Conservation (phyloP, 2,329 filamentous ascomycete species). For the Colletotrichum navitas region DNA sequence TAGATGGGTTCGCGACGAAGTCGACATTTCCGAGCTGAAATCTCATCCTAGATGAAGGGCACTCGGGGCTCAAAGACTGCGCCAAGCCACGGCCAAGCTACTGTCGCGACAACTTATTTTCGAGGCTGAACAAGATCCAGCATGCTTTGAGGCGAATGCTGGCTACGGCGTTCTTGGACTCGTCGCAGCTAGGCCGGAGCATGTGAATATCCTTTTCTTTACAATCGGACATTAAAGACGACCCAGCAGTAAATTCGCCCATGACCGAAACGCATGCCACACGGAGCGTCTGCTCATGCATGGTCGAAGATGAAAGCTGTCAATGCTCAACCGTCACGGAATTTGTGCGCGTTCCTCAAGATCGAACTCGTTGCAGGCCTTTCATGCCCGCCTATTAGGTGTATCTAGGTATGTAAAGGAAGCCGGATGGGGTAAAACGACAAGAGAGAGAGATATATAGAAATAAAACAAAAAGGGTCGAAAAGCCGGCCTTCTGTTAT, state of each 20-base stretch:
- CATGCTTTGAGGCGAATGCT: conserved; percentile 13
- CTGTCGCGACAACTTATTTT: not conserved
- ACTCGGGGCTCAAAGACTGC: conserved; percentile 8
- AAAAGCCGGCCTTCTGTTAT: not conserved
- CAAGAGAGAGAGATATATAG: too few relatives aligned
- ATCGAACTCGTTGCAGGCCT: not conserved
- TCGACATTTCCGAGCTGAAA: conserved; percentile 15
- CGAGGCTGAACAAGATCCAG: conserved; percentile 7
- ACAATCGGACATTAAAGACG: not conserved
- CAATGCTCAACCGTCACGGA: not conserved
- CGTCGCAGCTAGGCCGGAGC: conserved; percentile 13
- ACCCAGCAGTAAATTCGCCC: not conserved
- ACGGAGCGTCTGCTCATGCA: conserved; percentile 8
- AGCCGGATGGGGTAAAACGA: not conserved
- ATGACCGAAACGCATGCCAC: conserved; percentile 23
- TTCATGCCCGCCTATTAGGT: not conserved
- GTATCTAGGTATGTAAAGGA: not conserved
- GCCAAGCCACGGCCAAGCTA: conserved; percentile 12
- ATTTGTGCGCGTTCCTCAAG: not conserved
- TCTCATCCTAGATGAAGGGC: not conserved
- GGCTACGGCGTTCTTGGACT: not conserved
- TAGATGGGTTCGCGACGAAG: conserved; percentile 8
- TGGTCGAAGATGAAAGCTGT: not conserved
- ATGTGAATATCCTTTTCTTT: conserved; percentile 22
- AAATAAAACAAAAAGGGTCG: not conserved